phyloP scores from a whole-genome alignment of 805 yeast genomes.

The Torulaspora quercuum region DNA sequence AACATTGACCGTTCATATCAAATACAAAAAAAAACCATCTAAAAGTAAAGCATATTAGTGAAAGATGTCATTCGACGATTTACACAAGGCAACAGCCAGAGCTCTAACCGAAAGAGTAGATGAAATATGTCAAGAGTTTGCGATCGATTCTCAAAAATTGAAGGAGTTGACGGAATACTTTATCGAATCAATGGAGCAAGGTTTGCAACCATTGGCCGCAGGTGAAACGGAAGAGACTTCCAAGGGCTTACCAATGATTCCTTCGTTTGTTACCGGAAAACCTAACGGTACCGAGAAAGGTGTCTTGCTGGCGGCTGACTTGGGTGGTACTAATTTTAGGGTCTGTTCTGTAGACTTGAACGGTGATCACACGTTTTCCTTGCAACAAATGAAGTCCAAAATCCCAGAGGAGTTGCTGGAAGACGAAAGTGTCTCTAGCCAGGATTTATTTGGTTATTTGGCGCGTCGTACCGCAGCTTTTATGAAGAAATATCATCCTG shows the following conservation, averaged over 20 bases:
- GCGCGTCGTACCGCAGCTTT: conserved; percentile 69
- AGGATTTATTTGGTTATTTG: conserved; percentile 67
- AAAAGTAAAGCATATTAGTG: no score
- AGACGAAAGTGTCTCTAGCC: conserved; percentile 49
- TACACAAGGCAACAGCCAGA: conserved; percentile 27
- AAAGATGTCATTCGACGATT: conserved; percentile 32
- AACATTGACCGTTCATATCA: no score
- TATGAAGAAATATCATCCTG: conserved; percentile 61
- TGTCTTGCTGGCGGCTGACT: conserved; percentile 80
- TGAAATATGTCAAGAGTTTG: conserved; percentile 30
- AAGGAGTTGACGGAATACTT: conserved; percentile 47
- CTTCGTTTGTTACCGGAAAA: conserved; percentile 77
- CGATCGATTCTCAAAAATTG: conserved; percentile 25
- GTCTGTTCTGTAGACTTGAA: conserved; percentile 80
- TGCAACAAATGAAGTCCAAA: conserved; percentile 72
- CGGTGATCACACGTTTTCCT: conserved; percentile 74
- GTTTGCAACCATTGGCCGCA: conserved; percentile 39
- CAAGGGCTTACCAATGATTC: conserved; percentile 81
- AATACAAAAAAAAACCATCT: no score
- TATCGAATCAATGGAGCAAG: conserved; percentile 57
- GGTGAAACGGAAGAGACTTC: conserved; percentile 35
- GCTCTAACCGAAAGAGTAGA: conserved; percentile 26
- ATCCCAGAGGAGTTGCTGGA: conserved; percentile 75
- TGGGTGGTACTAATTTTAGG: conserved; percentile 95
- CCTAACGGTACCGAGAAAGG: conserved; percentile 89